Base-by-base conservation (phyloP, 2,329 filamentous ascomycete species). In the Cryphonectria japonica region DNA sequence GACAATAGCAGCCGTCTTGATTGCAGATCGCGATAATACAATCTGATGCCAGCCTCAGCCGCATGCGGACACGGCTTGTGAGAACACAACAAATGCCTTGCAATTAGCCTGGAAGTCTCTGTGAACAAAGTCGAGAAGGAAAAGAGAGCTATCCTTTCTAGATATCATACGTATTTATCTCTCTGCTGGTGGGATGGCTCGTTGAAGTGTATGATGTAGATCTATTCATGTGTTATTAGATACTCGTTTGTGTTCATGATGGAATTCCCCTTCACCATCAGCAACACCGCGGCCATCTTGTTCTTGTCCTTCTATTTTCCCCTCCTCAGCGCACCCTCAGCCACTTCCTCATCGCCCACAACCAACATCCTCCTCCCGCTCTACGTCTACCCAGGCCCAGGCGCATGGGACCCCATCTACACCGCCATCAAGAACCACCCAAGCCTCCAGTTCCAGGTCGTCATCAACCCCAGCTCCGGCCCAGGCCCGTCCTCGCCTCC, bases 381-480 rank as follows among this genome's bases (percentile, higher is more conserved):
- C 32, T 69, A 69, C 19, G 22, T 60, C 19, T 69, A 57, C 50
- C 68, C 61, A 43, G 37, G 2, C 16, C 37, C 1, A 22, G 63
- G 68, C n/a, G 60, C 67, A 16, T 69, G 61, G 68, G 61, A 37
- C 22, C 50, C 34, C 8, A 14, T 67, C 52, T 66, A 34, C 57
- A 43, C 26, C 13, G 61, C 70, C 16, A 66, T 69, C 29, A 19
- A 66, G 13, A 63, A 37, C 13, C 43, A 72, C 57, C 68, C 62
- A 39, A 19, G 26, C 14, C 59, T 72, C 19, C 22, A 52, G 16
- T 72, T 63, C 65, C 67, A 70, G n/a, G 50, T 70, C 14, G 59
- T 72, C 63, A 63, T 72, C 64, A 70, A 72, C 68, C 63, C 68
- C 22, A 43, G 41, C 68, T 62, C 52, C 41, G 70, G 67, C n/a